Evolutionary conservation across 2,329 filamentous ascomycete species (phyloP).

Genomic region (Albifimbria verrucaria): DNA sequence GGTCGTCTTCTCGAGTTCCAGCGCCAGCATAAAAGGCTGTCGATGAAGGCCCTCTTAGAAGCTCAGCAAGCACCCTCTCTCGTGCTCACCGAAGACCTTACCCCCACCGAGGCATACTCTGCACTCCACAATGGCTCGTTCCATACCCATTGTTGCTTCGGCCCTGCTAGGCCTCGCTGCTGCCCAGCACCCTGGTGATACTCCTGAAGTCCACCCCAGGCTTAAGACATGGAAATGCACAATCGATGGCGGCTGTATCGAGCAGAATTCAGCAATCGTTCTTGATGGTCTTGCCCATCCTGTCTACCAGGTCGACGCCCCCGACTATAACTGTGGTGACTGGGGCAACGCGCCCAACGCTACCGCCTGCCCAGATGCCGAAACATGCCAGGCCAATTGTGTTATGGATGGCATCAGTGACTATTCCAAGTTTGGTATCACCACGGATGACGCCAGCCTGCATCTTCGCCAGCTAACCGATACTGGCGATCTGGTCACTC

Average conservation of each 20-base stretch:
- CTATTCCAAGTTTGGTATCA: conserved; percentile 36
- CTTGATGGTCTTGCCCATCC: conserved; percentile 44
- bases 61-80: no score
- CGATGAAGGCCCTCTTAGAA: no score
- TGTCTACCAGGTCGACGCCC: conserved; percentile 38
- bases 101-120: background rate
- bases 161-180: conserved; percentile 10
- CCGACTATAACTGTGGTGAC: conserved; percentile 26
- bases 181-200: conserved; percentile 36
- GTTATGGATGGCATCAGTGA: conserved; percentile 47
- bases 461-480: conserved; percentile 23
- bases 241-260: conserved; percentile 42
- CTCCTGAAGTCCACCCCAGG: conserved; percentile 46
- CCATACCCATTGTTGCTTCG: conserved; percentile 2
- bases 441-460: conserved; percentile 25
- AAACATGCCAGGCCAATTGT: conserved; percentile 51
- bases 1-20: no score
- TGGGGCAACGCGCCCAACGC: conserved; percentile 34
- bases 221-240: conserved; percentile 52
- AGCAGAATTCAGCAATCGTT: conserved; percentile 45
- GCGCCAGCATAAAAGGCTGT: no score
- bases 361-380: conserved; percentile 45
- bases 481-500: conserved; percentile 21
- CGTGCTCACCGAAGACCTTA: background rate
- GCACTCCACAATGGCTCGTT: conserved; percentile 1